Percentiles rank a stretch among this genome's conserved stretches.
These are phyloP conservation scores for Mentha longifolia DNA, from an alignment of 257 asterid genomes.

Conservation along the genomic window DNA sequence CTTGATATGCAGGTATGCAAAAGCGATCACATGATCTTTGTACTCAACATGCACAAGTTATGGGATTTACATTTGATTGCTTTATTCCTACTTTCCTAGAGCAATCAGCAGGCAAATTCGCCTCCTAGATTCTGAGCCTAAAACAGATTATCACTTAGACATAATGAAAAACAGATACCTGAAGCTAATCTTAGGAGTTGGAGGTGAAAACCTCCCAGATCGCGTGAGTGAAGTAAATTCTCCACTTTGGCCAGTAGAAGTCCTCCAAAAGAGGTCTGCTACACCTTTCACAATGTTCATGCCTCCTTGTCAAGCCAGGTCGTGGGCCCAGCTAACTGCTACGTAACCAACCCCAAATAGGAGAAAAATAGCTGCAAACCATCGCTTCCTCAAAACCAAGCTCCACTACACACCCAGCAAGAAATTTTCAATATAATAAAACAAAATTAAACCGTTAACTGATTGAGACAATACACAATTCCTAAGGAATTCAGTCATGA, in stretches of 20 bases:
- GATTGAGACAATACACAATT: not conserved
- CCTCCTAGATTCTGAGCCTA: slow-evolving; percentile 21
- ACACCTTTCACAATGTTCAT: slow-evolving; percentile 97
- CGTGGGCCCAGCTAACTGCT: slow-evolving; percentile 44
- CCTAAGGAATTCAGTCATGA: slow-evolving; percentile 15
- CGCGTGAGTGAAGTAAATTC: slow-evolving; percentile 54
- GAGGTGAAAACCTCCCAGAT: slow-evolving; percentile 67
- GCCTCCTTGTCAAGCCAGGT: slow-evolving; percentile 45
- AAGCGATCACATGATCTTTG: slow-evolving; percentile 1
- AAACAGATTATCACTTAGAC: slow-evolving; percentile 14
- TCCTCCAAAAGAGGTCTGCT: slow-evolving; percentile 88
- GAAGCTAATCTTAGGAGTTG: slow-evolving; percentile 65
- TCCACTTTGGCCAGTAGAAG: slow-evolving; percentile 69
- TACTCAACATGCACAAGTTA: not conserved
- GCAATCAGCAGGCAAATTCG: slow-evolving; percentile 17
- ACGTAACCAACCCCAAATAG: slow-evolving; percentile 39
- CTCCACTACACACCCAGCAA: slow-evolving; percentile 23
- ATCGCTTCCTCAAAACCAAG: slow-evolving; percentile 40
- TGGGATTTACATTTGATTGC: slow-evolving; percentile 8
- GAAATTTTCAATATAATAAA: not conserved
- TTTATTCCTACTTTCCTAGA: not conserved
- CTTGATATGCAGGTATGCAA: not conserved
- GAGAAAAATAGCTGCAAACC: slow-evolving; percentile 42
- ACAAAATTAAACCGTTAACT: not conserved
- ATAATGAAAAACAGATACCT: slow-evolving; percentile 49